Evolutionary conservation across 495 filamentous ascomycete genomes (phyloP), one percentile per base, ranked within the genome.

Genomic region (Parmelia sp.): DNA sequence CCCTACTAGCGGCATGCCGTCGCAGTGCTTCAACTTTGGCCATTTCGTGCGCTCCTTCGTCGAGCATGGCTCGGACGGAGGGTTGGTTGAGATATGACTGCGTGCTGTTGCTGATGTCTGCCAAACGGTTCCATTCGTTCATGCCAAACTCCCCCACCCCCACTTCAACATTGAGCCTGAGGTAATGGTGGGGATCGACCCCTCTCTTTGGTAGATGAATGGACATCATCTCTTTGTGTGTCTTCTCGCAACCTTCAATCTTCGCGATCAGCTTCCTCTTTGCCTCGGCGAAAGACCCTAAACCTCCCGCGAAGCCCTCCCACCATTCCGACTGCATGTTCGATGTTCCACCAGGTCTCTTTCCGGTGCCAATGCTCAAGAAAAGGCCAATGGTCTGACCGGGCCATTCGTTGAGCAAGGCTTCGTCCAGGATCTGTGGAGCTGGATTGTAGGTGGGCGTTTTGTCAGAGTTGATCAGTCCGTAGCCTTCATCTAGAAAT

Each of bases 121-220:
- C 87, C 19, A 98, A 79, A 7, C 94, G 85, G 71, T 90, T 85
- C 93, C 94, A 98, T 63, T 97, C 94, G 72, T 97, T 97, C 90
- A 98, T 96, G 57, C 90, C 93, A 72, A 97, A 97, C 71, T 98
- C 95, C 49, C 94, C 94, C 29, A 98, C 95, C 0, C 94, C 95
- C 8, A 96, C 89, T 71, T 97, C 93, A 31, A 97, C 94, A 66
- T 98, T 98, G 33, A 96, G 80, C n/a, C 94, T 89, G 75, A 91
- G 96, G 80, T 98, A 98, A 74, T 96, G 92, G 62, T 96, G 92
- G 57, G 86, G 83, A 66, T 86, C 89, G 59, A 97, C 90, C 27
- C 88, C 84, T 36, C 90, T 85, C 73, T 88, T 88, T 17, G 84
- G 78, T 27, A 97, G 80, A 60, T 89, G 83, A 29, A 92, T 89